A percentile compares a stretch with the other conserved stretches of the same genome.
Conservation (phyloP, 371 early-diverging fungal genomes). For the Thermomucor indicae-seudaticae region DNA sequence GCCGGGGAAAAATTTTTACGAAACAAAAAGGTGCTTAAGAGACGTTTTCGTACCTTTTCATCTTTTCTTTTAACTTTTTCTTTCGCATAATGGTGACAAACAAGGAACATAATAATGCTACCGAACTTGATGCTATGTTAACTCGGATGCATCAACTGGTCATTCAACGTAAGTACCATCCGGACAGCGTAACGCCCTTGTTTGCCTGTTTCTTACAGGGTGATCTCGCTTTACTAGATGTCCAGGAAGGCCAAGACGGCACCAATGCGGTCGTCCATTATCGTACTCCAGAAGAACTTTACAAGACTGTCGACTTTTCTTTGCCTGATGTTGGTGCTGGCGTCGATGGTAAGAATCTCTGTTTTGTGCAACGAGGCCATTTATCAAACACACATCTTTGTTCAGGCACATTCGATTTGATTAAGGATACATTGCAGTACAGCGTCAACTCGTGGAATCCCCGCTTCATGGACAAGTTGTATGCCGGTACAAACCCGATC, state of each 20-base stretch:
- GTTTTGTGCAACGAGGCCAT: too few relatives aligned
- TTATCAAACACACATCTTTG: not conserved
- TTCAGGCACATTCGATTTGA: conserved; percentile 48
- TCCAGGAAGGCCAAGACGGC: conserved; percentile 40
- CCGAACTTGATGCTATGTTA: conserved; percentile 35
- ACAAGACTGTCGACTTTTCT: conserved; percentile 46
- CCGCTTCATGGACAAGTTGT: conserved; percentile 83
- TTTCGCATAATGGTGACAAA: conserved; percentile 14
- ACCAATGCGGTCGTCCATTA: conserved; percentile 42
- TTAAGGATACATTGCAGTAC: conserved; percentile 49
- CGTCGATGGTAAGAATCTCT: conserved; percentile 54
- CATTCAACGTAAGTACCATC: conserved; percentile 20
- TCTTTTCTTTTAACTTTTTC: not conserved
- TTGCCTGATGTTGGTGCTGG: conserved; percentile 49
- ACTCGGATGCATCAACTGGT: conserved; percentile 27
- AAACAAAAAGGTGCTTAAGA: too few relatives aligned
- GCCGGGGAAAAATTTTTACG: too few relatives aligned
- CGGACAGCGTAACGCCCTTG: not conserved
- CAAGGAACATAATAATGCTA: conserved; percentile 19
- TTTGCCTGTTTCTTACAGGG: conserved; percentile 1
- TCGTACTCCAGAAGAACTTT: conserved; percentile 47
- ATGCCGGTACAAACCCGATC: conserved; percentile 77
- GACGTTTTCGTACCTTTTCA: not conserved
- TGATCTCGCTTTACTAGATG: conserved; percentile 20
- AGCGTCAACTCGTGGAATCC: conserved; percentile 75